Evolutionary conservation across 2,329 filamentous ascomycete genomes (phyloP), one percentile per base, ranked within the genome.

Genomic region (Cladosporium sp.): DNA sequence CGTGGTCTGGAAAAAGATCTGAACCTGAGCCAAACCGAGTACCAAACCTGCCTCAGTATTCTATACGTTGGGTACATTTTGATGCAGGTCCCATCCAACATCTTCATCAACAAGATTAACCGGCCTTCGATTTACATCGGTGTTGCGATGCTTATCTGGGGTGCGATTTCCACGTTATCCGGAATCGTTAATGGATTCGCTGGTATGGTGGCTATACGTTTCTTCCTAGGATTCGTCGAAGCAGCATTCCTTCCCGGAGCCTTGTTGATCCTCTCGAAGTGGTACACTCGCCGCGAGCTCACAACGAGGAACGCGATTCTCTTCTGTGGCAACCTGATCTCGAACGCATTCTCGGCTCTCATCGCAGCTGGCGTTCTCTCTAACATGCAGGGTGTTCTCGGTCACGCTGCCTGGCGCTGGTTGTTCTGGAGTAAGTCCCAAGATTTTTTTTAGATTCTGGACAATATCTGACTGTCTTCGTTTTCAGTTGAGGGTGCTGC

Each of bases 1-100:
- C 86, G 86, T 72, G 88, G 88, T 5, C 79, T 91, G 23, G 85
- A 89, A 65, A 79, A 81, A 8, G 89, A 91, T 61, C 77, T 90
- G 28, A 74, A 80, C 1, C 79, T 90, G 67, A 77, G 76, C 48
- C 79, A 84, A 8, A 86, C 83, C 1, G 82, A 88, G 58, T 87
- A 84, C 70, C 76, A 81, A 65, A 81, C 79, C 21, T 76, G 76
- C 63, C 76, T 81, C n/a, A 78, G 75, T 25, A 79, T 81, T 61
- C 70, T 81, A 13, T 81, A 80, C 65, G 79, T 79, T 13, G 78
- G 79, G 48, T 76, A 76, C 57, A 72, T 76, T 57, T 65, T 76
- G 13, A 74, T 75, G 71, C 75, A 76, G 58, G 70, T 79, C 11
- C 77, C 77, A 14, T 77, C 75, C 5, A 79, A 79, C 58, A 66